Evolutionary conservation across 768 basidiomycete genomes (phyloP).

Genomic region (Leccinellum luteum): DNA sequence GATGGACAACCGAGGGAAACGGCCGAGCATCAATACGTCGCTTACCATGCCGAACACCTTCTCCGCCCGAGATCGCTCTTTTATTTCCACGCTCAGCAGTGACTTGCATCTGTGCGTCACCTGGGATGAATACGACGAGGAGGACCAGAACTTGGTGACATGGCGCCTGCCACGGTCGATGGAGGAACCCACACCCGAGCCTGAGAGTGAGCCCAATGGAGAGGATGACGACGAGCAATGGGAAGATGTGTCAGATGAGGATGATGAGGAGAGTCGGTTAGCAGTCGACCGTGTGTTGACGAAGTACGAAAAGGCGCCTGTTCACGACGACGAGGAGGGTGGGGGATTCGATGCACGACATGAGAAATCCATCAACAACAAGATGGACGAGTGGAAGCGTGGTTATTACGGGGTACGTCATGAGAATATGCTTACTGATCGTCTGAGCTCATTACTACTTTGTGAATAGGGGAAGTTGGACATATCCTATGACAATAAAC

Average conservation of each 20-base stretch:
- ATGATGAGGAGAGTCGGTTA: slow-evolving; percentile 65
- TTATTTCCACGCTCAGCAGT: slow-evolving; percentile 71
- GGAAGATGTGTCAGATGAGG: slow-evolving; percentile 47
- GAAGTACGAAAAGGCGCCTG: slow-evolving; percentile 86
- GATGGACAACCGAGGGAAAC: slow-evolving; percentile 37
- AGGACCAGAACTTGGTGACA: slow-evolving; percentile 75
- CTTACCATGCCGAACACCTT: slow-evolving; percentile 77
- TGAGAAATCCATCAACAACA: slow-evolving; percentile 68
- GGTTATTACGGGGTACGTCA: slow-evolving; percentile 86
- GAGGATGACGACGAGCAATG: slow-evolving; percentile 51
- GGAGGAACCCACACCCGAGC: slow-evolving; percentile 34
- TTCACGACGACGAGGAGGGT: slow-evolving; percentile 66
- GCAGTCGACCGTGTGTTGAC: slow-evolving; percentile 81
- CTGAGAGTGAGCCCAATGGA: slow-evolving; percentile 37
- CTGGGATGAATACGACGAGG: slow-evolving; percentile 94
- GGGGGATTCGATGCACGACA: slow-evolving; percentile 78
- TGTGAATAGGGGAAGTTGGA: slow-evolving; percentile 74
- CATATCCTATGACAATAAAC: slow-evolving; percentile 68
- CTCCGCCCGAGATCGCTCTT: slow-evolving; percentile 74
- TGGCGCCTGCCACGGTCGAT: slow-evolving; percentile 54
- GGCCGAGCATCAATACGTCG: slow-evolving; percentile 33
- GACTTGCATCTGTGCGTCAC: slow-evolving; percentile 74
- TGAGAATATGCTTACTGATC: neutral
- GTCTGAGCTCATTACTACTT: slow-evolving; percentile 11
- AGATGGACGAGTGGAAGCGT: slow-evolving; percentile 92